Evolutionary conservation across 192 early-diverging fungal species (phyloP).

Genomic region (Backusella circina): DNA sequence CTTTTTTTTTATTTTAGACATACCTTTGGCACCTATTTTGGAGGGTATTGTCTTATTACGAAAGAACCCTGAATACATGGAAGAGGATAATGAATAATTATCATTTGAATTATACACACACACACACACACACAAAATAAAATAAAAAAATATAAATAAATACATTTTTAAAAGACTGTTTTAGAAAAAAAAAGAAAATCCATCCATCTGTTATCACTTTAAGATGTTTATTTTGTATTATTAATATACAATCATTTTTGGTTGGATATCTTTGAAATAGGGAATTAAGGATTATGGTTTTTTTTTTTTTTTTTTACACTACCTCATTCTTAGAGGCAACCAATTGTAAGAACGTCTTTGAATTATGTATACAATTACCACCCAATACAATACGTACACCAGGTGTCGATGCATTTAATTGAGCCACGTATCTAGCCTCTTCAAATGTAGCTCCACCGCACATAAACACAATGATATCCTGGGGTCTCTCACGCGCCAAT

Average conservation of each 20-base stretch:
- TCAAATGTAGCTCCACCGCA: slow-evolving; percentile 94
- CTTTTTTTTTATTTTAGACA: slow-evolving; percentile 34
- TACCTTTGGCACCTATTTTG: slow-evolving; percentile 78
- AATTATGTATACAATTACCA: slow-evolving; percentile 89
- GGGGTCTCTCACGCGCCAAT: slow-evolving; percentile 68
- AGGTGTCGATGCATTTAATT: slow-evolving; percentile 75
- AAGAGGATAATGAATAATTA: slow-evolving; percentile 51
- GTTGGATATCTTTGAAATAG: too few species aligned
- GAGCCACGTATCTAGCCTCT: slow-evolving; percentile 83
- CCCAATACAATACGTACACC: slow-evolving; percentile 85
- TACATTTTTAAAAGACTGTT: background rate
- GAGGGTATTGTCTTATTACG: slow-evolving; percentile 96
- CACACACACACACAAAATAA: background rate
- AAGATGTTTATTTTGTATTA: too few species aligned
- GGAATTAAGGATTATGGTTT: too few species aligned
- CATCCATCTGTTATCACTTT: too few species aligned
- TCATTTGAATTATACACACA: too few species aligned
- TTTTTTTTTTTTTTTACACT: background rate
- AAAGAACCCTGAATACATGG: slow-evolving; percentile 89
- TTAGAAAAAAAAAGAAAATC: background rate
- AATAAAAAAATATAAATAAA: background rate
- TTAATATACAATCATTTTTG: too few species aligned
- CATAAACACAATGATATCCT: slow-evolving; percentile 95
- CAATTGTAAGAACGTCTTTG: slow-evolving; percentile 34
- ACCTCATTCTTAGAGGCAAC: background rate